phyloP scores from a whole-genome alignment of 2,329 filamentous ascomycete genomes.

The Ceratocystis lukuohia region DNA sequence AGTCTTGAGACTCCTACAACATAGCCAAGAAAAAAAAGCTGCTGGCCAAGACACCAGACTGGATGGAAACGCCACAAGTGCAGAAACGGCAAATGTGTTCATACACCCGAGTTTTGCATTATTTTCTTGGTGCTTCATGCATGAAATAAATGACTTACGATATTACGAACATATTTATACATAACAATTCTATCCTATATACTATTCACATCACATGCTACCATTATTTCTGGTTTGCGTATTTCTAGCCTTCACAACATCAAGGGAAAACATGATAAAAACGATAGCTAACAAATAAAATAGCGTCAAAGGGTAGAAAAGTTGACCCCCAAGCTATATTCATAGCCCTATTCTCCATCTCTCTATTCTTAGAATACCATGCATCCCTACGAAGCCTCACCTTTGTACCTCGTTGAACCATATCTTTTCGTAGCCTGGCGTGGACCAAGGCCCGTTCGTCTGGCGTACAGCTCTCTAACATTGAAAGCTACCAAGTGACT shows the following conservation, averaged over 20 bases:
- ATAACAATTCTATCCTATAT: not conserved
- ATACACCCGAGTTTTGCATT: not conserved
- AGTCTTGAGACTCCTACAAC: not conserved
- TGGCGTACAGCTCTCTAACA: not conserved
- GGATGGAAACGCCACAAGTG: not conserved
- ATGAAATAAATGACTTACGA: conserved; percentile 12
- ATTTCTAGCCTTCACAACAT: not conserved
- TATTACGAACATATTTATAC: not conserved
- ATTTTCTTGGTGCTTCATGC: not conserved
- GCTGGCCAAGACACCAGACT: not conserved
- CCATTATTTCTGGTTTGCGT: not conserved
- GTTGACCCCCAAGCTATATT: not conserved
- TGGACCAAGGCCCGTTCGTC: not conserved
- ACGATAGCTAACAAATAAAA: not conserved
- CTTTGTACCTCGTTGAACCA: not conserved
- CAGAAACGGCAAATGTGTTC: not conserved
- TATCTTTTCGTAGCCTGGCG: not conserved
- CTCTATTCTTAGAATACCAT: no score
- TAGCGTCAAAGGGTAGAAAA: not conserved
- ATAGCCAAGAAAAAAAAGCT: not conserved
- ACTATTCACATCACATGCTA: not conserved
- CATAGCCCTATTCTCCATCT: not conserved
- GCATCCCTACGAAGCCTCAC: not conserved
- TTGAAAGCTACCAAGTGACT: no score
- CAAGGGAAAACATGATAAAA: not conserved